Percentiles rank a stretch among this genome's conserved stretches.
phyloP scores from a whole-genome alignment of 352 stramenopile species.

The Achlya hypogyna region DNA sequence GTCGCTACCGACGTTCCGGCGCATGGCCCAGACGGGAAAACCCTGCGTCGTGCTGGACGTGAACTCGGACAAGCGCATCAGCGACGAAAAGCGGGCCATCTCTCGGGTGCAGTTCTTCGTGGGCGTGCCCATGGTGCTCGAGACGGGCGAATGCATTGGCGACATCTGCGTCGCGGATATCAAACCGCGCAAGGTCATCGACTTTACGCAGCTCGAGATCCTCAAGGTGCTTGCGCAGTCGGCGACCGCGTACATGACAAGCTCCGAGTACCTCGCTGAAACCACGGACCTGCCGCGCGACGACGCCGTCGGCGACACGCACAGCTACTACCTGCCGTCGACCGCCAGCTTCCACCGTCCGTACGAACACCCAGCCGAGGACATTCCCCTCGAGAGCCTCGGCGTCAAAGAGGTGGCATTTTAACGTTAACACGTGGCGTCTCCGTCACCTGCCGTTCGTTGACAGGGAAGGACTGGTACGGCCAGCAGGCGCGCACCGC shows the following conservation, averaged over 20 bases:
- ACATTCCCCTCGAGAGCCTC: conserved; percentile 17
- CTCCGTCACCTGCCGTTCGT: not conserved
- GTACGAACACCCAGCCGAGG: not conserved
- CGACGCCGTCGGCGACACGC: not conserved
- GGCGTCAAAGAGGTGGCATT: conserved; percentile 76
- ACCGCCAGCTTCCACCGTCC: not conserved
- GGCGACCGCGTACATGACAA: conserved; percentile 84
- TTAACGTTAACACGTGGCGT: conserved; percentile 30
- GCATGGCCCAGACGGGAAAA: conserved; percentile 76
- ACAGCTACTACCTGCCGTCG: not conserved
- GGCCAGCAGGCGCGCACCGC: conserved; percentile 61
- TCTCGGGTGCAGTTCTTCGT: conserved; percentile 85
- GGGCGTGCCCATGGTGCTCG: conserved; percentile 72
- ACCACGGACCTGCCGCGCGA: conserved; percentile 23
- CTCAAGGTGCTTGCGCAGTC: conserved; percentile 81
- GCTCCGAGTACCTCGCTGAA: conserved; percentile 67
- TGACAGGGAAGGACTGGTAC: conserved; percentile 24
- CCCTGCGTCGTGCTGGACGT: conserved; percentile 83
- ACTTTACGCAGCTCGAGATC: conserved; percentile 78
- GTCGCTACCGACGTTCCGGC: conserved; percentile 76
- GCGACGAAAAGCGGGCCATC: conserved; percentile 70
- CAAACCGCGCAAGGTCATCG: conserved; percentile 66
- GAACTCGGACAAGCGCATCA: conserved; percentile 81
- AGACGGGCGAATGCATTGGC: conserved; percentile 67
- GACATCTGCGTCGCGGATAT: conserved; percentile 78